Base-by-base conservation (phyloP, 164 flowering plant species). In the Dillenia suffruticosa region DNA sequence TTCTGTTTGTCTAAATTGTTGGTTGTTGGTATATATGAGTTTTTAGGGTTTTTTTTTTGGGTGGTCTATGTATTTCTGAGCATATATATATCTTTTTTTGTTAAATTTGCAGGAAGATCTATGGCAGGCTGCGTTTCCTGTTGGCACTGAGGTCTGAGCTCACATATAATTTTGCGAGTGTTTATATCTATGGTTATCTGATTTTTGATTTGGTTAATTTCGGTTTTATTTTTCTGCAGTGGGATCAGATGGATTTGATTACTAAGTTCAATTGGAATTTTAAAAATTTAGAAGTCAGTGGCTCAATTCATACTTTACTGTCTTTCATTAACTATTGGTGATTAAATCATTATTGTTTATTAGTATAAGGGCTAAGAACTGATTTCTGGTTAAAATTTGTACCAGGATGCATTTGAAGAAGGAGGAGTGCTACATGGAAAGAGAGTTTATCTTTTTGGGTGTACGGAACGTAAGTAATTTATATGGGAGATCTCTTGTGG, bases 331-430 rank as follows among this genome's bases (percentile, higher is more conserved):
- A 26, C 40, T 26, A 26, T 26, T 26, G 1, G 40, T 26, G 40
- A 2, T 26, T 26, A 1, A 0, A 26, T 26, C 40, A 26, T 26
- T 1, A 26, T 26, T 26, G 22, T 19, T 26, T 32, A 4, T 32
- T 32, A 4, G 40, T 32, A 5, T 32, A 32, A 32, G 7, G 40
- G 40, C 40, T 4, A 32, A 4, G 40, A 32, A 32, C 40, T 32
- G 40, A 32, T 32, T 4, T 32, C 4, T 4, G 40, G 40, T 32
- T 32, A 5, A 5, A 8, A 11, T 49, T 52, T 65, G 10, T 69
- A 59, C 22, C 82, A 95, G 99, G 68, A 90, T 62, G 96, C 99
- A 16, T 83, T 95, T 72, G 99, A 95, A 70, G 96, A 92, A 67
- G 94, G 87, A 2, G 99, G 97, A 54, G 74, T 67, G 56, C 85